phyloP scores from a whole-genome alignment of 352 stramenopile genomes.

The Phytophthora macrochlamydospora region DNA sequence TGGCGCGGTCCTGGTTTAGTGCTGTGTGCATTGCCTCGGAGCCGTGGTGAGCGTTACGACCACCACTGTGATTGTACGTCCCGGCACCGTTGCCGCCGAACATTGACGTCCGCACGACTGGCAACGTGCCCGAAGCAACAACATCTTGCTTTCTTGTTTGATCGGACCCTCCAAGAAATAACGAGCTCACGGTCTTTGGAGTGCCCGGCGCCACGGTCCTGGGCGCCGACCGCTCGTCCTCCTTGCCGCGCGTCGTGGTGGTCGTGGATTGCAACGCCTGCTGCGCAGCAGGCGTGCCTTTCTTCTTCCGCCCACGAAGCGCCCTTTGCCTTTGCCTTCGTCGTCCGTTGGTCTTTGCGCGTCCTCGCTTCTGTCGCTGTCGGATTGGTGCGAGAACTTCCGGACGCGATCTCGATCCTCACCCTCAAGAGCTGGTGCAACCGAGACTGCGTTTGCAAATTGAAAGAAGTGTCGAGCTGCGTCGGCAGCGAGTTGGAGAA shows the following conservation, averaged over 20 bases:
- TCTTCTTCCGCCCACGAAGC: constrained; percentile 39
- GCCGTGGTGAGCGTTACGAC: constrained; percentile 9
- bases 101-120: constrained; percentile 15
- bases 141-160: constrained; percentile 26
- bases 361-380: constrained; percentile 23
- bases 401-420: constrained; percentile 20
- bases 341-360: constrained; percentile 4
- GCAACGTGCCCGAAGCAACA: constrained; percentile 9
- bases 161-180: constrained; percentile 28
- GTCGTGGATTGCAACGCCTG: constrained; percentile 33
- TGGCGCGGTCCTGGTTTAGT: constrained; percentile 64
- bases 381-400: constrained; percentile 31
- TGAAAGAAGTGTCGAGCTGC: constrained; percentile 10
- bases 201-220: constrained; percentile 29
- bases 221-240: constrained; percentile 43
- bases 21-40: constrained; percentile 31
- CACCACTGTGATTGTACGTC: constrained; percentile 16
- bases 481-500: constrained; percentile 32
- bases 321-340: constrained; percentile 12
- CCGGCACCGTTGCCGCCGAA: constrained; percentile 10
- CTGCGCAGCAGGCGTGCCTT: constrained; percentile 19
- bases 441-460: constrained; percentile 9
- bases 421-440: constrained; percentile 9
- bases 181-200: constrained; percentile 31
- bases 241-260: constrained; percentile 26